Evolutionary conservation across 208 protist genomes (phyloP), one percentile per base, ranked within the genome.

Genomic region (Trypanosoma platydactyli): DNA sequence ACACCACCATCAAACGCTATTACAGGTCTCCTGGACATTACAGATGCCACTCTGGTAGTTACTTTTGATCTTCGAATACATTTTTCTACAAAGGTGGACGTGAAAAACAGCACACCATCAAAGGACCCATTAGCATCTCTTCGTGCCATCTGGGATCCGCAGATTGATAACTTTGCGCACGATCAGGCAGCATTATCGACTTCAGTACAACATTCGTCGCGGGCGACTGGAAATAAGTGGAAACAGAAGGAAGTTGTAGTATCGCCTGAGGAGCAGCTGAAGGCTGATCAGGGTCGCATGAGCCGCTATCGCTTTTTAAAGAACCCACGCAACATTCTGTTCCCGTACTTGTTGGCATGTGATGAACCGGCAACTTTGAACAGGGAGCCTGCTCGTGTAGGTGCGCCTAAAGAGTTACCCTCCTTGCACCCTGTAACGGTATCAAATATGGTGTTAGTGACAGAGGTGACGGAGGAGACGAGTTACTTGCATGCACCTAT

Each of bases 291-390:
- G 49, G 70, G 73, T 2, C 76, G 78, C 27, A 49, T 80, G 54
- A 88, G 81, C 24, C 80, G 86, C 9, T 42, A 77, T 12, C 65
- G 72, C 12, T 92, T 89, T 51, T 55, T 92, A 33, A 53, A 77
- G 15, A 92, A 92, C 48, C 86, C 86, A 38, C 33, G 55, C 42
- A 80, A 86, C 62, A 30, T 84, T 33, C 75, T 87, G 27, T 30
- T 84, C 0, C 81, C 81, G 5, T 78, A 69, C 22, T 51, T 84
- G 41, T 35, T 75, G 56, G 29, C 62, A 40, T 22, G 5, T 12
- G 68, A 80, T 0, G 72, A 71, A 24, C 13, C 24, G 7, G 56
- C 38, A 16, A 0, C 30, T 38, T 42, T 44, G 16, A 76, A 59
- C 45, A 9, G 33, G 9, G 65, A 64, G 15, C 38, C 24, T 4